Base-by-base conservation (phyloP, 1,284 basidiomycete species). In the Irpex sp. region DNA sequence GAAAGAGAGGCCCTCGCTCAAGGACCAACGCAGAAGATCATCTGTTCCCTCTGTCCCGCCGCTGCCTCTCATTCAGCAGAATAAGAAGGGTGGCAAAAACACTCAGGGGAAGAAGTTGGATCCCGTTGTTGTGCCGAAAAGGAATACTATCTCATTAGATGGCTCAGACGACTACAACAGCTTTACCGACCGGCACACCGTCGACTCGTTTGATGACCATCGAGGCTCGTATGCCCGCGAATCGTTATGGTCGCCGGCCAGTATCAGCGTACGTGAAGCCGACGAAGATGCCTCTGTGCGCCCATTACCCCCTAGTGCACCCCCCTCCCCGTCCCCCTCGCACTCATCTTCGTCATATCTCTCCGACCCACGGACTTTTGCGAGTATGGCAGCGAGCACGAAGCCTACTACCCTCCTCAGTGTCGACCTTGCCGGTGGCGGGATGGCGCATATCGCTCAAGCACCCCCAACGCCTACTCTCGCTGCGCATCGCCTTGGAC, bases 381-480 rank as follows among this genome's bases (percentile, higher is more conserved):
- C 83, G 71, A 93, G 89, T 71, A 88, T 91, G 69, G 85, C 92
- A 21, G 92, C 94, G 0, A 94, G 93, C 72, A 98, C 96, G 4
- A 98, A 98, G 75, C 96, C 95, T 2, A 98, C 96, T 2, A 98
- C 96, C 0, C 77, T 97, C 31, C 83, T 97, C 52, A 95, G 92
- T 68, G 85, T 97, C 65, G 96, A 98, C 71, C 77, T 94, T 15
- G 84, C 86, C 5, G 54, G 54, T 34, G 87, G 85, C 64, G 87
- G 90, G 13, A 89, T 94, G 81, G 96, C 89, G 6, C 95, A 96
- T 76, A 98, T 97, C 68, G 95, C 95, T 3, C 92, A 96, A 72
- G 91, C 87, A 6, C 89, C 89, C 40, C 79, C 82, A 19, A 86
- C 87, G 11, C 84, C 86, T 2, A 75, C 78, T 17, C 77, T 82